A percentile compares a stretch with the other conserved stretches of the same genome.
phyloP scores from a whole-genome alignment of 108 stramenopile genomes.

The Skeletonema grethae region DNA sequence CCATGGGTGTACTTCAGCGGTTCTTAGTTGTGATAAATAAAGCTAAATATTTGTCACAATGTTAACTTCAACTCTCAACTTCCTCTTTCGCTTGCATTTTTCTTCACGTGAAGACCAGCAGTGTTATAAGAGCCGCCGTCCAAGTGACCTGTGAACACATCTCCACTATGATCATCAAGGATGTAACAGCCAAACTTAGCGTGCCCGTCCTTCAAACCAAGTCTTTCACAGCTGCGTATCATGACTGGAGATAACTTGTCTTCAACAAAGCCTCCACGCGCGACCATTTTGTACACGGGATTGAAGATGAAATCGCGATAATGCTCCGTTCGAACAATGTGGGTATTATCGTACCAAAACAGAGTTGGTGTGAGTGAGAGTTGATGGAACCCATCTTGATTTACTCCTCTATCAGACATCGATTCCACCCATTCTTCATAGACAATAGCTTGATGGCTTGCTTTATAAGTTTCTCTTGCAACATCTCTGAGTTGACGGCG shows the following conservation, averaged over 20 bases:
- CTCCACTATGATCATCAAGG: constrained; percentile 84
- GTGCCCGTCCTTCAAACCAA: constrained; percentile 72
- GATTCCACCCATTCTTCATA: constrained; percentile 57
- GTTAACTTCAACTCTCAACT: not conserved
- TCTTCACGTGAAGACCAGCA: constrained; percentile 2
- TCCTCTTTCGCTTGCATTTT: not conserved
- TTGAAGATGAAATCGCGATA: constrained; percentile 87
- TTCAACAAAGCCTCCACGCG: constrained; percentile 85
- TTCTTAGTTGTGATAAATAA: not conserved
- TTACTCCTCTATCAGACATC: not conserved
- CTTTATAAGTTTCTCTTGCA: constrained; percentile 53
- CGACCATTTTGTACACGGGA: constrained; percentile 76
- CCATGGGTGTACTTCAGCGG: not conserved
- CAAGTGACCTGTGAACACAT: constrained; percentile 84
- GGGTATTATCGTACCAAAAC: constrained; percentile 91
- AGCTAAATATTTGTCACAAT: not conserved
- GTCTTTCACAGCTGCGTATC: constrained; percentile 61
- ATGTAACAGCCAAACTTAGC: constrained; percentile 80
- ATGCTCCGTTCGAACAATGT: constrained; percentile 73
- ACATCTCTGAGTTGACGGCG: constrained; percentile 46
- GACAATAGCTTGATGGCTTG: constrained; percentile 44
- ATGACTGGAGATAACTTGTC: constrained; percentile 78
- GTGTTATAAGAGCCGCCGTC: constrained; percentile 74
- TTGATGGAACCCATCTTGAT: constrained; percentile 52
- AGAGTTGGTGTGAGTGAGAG: constrained; percentile 77